Evolutionary conservation across 2,329 filamentous ascomycete genomes (phyloP).

Genomic region (Beauveria rudraprayagi): DNA sequence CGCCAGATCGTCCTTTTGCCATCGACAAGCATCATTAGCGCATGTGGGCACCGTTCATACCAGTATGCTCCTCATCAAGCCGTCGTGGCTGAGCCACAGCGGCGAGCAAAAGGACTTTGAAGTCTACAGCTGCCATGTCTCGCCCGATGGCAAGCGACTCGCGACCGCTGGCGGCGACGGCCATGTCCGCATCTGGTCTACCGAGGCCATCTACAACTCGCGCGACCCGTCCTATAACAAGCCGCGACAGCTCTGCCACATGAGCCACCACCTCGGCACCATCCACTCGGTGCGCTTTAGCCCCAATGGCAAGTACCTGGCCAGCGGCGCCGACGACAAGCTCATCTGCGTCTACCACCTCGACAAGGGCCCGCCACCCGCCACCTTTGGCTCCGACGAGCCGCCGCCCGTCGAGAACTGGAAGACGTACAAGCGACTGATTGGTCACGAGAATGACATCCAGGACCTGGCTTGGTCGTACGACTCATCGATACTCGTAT

Average conservation of each 20-base stretch:
- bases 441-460: conserved; percentile 97
- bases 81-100: conserved; percentile 90
- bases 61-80: conserved; percentile 81
- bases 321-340: conserved; percentile 96
- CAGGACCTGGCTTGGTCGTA: conserved; percentile 96
- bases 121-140: conserved; percentile 97
- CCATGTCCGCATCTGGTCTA: conserved; percentile 96
- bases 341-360: conserved; percentile 96
- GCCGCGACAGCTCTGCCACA: conserved; percentile 90
- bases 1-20: neutral
- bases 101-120: conserved; percentile 98
- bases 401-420: conserved; percentile 93
- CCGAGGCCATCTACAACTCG: conserved; percentile 81
- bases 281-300: conserved; percentile 97
- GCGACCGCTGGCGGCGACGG: conserved; percentile 96
- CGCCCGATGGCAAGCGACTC: conserved; percentile 82
- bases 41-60: conserved; percentile 5
- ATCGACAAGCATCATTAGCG: conserved; percentile 1
- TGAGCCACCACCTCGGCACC: conserved; percentile 96
- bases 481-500: conserved; percentile 91
- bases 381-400: conserved; percentile 84
- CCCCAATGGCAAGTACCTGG: conserved; percentile 87
- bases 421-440: conserved; percentile 87
- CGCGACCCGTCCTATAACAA: conserved; percentile 61
- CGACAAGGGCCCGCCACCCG: conserved; percentile 70